Conservation (phyloP, 2,329 filamentous ascomycete species). For the Aureobasidium sp. region DNA sequence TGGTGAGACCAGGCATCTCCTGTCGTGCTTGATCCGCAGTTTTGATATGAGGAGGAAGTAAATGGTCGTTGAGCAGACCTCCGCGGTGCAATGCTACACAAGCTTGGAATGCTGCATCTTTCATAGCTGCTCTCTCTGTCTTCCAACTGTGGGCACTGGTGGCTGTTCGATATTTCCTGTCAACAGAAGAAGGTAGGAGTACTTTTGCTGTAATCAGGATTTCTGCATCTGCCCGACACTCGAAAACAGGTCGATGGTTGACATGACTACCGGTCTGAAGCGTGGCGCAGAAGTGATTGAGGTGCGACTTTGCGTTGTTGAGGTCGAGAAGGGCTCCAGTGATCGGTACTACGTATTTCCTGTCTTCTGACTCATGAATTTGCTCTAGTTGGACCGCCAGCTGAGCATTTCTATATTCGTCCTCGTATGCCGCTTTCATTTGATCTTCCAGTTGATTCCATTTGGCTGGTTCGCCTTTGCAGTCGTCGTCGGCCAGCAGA, state of each 20-base stretch:
- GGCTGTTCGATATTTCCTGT: constrained; percentile 28
- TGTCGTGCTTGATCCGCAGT: constrained; percentile 21
- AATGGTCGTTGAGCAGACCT: constrained; percentile 66
- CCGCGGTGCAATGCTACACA: constrained; percentile 61
- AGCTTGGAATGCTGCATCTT: constrained; percentile 76
- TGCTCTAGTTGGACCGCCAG: constrained; percentile 42
- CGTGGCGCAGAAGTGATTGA: constrained; percentile 70
- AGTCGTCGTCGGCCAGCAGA: constrained; percentile 35
- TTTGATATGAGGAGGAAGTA: constrained; percentile 50
- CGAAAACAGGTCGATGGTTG: constrained; percentile 60
- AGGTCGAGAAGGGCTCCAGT: constrained; percentile 58
- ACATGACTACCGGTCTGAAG: constrained; percentile 51
- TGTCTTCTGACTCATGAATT: constrained; percentile 29
- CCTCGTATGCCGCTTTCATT: constrained; percentile 64
- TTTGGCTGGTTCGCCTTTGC: constrained; percentile 29
- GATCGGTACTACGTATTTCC: constrained; percentile 32
- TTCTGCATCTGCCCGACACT: constrained; percentile 32
- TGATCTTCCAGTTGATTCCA: constrained; percentile 61
- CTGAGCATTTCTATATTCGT: constrained; percentile 47
- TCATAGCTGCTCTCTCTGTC: constrained; percentile 62
- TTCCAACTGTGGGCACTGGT: constrained; percentile 55
- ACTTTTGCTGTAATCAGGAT: constrained; percentile 50
- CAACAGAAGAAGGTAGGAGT: constrained; percentile 60
- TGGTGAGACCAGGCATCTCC: constrained; percentile 19
- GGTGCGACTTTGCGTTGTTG: constrained; percentile 63